Conservation (phyloP, 306 rosid species). For the Cucurbita moschata region DNA sequence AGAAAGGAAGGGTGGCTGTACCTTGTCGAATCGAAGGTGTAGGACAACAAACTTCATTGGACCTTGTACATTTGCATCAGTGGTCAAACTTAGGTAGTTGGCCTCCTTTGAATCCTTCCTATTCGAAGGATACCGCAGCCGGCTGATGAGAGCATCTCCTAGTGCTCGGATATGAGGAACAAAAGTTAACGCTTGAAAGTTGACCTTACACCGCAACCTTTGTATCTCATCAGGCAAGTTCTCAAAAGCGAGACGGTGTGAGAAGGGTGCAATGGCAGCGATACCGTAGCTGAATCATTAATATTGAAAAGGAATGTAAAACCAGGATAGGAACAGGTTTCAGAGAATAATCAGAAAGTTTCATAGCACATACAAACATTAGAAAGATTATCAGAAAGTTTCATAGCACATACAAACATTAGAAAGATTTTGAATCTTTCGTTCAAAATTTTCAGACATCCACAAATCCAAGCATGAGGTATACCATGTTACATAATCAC, state of each 20-base stretch:
- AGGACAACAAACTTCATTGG: slow-evolving; percentile 70
- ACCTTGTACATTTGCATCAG: slow-evolving; percentile 20
- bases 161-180: slow-evolving; percentile 78
- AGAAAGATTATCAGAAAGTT: background rate
- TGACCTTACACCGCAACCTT: slow-evolving; percentile 81
- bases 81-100: slow-evolving; percentile 37
- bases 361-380: background rate
- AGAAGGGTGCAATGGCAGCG: slow-evolving; percentile 91
- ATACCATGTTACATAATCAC: background rate
- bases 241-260: slow-evolving; percentile 89
- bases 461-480: background rate
- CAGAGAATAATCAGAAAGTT: background rate
- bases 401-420: background rate
- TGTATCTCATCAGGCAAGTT: slow-evolving; percentile 83
- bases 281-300: slow-evolving; percentile 57
- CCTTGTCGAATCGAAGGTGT: slow-evolving; percentile 95
- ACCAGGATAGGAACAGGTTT: background rate
- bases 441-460: background rate
- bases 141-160: slow-evolving; percentile 72
- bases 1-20: slow-evolving; percentile 8
- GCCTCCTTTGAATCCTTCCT: slow-evolving; percentile 19
- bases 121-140: slow-evolving; percentile 48
- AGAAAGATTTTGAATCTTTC: background rate
- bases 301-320: slow-evolving; percentile 2
- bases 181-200: slow-evolving; percentile 75